Percentiles rank a stretch among this genome's conserved stretches.
Evolutionary conservation across 768 basidiomycete species (phyloP).

Genomic region (Chiua virens): DNA sequence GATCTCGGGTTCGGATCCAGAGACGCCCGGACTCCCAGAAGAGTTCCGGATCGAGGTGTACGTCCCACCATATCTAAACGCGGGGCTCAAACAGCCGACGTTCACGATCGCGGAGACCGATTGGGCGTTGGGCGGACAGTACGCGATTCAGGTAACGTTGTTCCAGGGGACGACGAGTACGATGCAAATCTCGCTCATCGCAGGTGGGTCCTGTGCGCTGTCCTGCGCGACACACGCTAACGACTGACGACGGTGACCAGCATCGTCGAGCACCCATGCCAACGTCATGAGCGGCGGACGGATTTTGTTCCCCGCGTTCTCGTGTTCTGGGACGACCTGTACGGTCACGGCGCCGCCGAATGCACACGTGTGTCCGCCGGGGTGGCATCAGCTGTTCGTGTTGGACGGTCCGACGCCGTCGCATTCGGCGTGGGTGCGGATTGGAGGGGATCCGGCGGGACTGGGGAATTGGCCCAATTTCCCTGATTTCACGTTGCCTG

Average conservation of each 20-base stretch:
- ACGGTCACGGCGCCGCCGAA: slow-evolving; percentile 80
- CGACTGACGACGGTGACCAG: slow-evolving; percentile 32
- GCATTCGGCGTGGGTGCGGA: slow-evolving; percentile 70
- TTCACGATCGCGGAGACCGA: slow-evolving; percentile 60
- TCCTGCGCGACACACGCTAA: not conserved
- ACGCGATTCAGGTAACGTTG: slow-evolving; percentile 49
- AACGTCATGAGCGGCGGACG: slow-evolving; percentile 70
- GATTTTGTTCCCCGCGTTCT: slow-evolving; percentile 71
- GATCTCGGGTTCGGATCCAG: slow-evolving; percentile 74
- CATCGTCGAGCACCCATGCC: slow-evolving; percentile 74
- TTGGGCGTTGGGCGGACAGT: slow-evolving; percentile 58
- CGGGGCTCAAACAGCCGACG: slow-evolving; percentile 59
- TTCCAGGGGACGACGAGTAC: slow-evolving; percentile 40
- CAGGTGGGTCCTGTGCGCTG: slow-evolving; percentile 42
- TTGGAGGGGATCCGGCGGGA: slow-evolving; percentile 71
- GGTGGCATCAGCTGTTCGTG: slow-evolving; percentile 76
- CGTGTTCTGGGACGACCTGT: slow-evolving; percentile 67
- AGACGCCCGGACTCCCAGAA: slow-evolving; percentile 53
- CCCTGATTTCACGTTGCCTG: slow-evolving; percentile 68
- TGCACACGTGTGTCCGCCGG: slow-evolving; percentile 66
- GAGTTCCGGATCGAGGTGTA: slow-evolving; percentile 83
- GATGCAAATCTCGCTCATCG: slow-evolving; percentile 66
- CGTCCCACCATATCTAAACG: slow-evolving; percentile 80
- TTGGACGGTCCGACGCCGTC: slow-evolving; percentile 80
- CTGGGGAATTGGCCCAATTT: slow-evolving; percentile 75